Evolutionary conservation across 768 basidiomycete species (phyloP).

Genomic region (Lactarius hatsudake): DNA sequence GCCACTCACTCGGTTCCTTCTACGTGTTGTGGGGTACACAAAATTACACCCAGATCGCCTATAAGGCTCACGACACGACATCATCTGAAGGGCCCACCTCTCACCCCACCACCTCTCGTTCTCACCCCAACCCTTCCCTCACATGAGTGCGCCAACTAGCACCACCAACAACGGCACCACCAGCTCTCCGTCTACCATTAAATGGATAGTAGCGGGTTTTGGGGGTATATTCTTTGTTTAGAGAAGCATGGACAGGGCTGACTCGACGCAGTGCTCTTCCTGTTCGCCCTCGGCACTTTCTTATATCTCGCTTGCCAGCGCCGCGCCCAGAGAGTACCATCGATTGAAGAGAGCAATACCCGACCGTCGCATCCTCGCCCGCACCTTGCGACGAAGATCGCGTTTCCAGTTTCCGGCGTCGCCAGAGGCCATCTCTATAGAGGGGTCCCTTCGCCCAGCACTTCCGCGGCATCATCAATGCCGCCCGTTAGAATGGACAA

Average conservation of each 20-base stretch:
- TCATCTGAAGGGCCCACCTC: neutral
- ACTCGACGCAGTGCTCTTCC: slow-evolving; percentile 4
- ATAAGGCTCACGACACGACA: neutral
- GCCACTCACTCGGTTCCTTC: neutral
- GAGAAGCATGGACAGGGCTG: neutral
- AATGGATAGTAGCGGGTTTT: neutral
- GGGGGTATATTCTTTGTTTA: neutral
- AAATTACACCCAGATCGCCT: neutral
- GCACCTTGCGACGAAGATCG: neutral
- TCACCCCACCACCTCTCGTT: neutral
- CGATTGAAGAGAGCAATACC: neutral
- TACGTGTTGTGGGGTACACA: neutral
- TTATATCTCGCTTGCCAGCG: neutral
- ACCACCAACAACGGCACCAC: neutral
- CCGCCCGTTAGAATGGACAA: neutral
- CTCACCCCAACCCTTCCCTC: neutral
- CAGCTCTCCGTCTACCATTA: neutral
- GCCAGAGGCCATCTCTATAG: neutral
- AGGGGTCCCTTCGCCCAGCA: neutral
- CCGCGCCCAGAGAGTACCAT: neutral
- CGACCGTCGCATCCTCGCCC: neutral
- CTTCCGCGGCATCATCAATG: neutral
- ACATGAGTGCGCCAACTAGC: neutral
- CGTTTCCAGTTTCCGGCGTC: slow-evolving; percentile 9
- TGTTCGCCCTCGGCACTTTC: slow-evolving; percentile 2